Base-by-base conservation (phyloP, 2,329 filamentous ascomycete species). In the Colletotrichum salicis region DNA sequence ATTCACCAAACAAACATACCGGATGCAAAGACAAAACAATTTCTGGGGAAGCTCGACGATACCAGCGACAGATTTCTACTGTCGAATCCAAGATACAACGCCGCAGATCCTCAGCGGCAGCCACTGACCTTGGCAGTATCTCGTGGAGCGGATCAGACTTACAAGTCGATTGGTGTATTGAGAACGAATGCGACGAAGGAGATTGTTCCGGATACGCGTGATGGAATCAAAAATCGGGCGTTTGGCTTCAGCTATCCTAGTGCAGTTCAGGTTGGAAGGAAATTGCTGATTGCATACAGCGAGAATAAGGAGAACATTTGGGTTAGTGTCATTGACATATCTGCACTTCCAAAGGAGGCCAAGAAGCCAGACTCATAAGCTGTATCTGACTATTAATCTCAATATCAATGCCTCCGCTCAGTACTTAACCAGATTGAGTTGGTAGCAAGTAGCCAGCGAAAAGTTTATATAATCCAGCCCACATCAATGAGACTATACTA, bases 251-350 rank as follows among this genome's bases (percentile, higher is more conserved):
- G 73, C 48, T 77, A 77, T 37, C 76, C 76, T 4, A 73, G 75
- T 4, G 76, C 75, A 5, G 64, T 76, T 22, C 72, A 76, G 19
- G 74, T 77, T 11, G 73, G 71, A 3, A 71, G 74, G 22, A 76
- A 73, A 31, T 51, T 77, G 58, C 27, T 77, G 5, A 70, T 76
- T 1, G 70, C 75, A 12, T 77, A 77, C 52, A 76, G 76, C 35
- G 76, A 77, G 72, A 77, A 77, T 24, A 77, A 77, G 71, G 75
- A 77, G 48, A 77, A 77, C 33, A 76, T 77, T 11, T 77, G 76
- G 76, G 76, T 77, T 7, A 77, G 76, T 31, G 31, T 77, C 3
- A 66, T 77, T 1, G 68, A 76, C 22, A 52, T 76, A 13, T 52
- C 35, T 31, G 64, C 71, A 11, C 63, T 77, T 11, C 76, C 70